phyloP scores from a whole-genome alignment of 805 yeast genomes.

The Zygoascus tannicola region DNA sequence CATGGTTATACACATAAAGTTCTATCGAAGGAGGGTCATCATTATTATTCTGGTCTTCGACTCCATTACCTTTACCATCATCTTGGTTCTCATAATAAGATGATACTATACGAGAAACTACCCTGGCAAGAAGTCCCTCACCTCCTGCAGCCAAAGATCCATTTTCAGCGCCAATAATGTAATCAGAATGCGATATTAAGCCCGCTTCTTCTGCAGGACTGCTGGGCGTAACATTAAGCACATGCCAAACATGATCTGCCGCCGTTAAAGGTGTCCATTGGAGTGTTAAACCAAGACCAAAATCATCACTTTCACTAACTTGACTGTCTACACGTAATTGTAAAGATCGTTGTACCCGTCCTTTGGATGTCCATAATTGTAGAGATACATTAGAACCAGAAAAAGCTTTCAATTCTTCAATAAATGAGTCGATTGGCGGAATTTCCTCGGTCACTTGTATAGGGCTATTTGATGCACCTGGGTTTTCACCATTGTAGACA shows the following conservation, averaged over 20 bases:
- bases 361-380: conserved; percentile 82
- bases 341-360: conserved; percentile 34
- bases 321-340: conserved; percentile 15
- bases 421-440: conserved; percentile 23
- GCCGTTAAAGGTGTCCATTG: conserved; percentile 71
- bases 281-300: conserved; percentile 52
- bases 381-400: conserved; percentile 39
- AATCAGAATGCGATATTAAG: conserved; percentile 75
- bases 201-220: conserved; percentile 83
- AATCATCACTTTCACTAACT: conserved; percentile 24
- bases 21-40: conserved; percentile 33
- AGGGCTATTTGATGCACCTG: too few species aligned
- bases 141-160: conserved; percentile 84
- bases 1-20: conserved; percentile 78
- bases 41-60: conserved; percentile 16
- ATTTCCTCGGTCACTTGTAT: conserved; percentile 6
- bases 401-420: conserved; percentile 36
- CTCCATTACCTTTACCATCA: conserved; percentile 8
- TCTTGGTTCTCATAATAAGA: conserved; percentile 32
- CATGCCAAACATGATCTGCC: conserved; percentile 81
- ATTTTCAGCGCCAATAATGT: conserved; percentile 78
- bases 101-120: conserved; percentile 39
- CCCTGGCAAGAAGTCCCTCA: conserved; percentile 63
- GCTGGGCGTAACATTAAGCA: conserved; percentile 58
- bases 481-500: not conserved